Evolutionary conservation across 2,329 filamentous ascomycete species (phyloP), one percentile per base, ranked within the genome.

Genomic region (Dactylonectria estremocensis): DNA sequence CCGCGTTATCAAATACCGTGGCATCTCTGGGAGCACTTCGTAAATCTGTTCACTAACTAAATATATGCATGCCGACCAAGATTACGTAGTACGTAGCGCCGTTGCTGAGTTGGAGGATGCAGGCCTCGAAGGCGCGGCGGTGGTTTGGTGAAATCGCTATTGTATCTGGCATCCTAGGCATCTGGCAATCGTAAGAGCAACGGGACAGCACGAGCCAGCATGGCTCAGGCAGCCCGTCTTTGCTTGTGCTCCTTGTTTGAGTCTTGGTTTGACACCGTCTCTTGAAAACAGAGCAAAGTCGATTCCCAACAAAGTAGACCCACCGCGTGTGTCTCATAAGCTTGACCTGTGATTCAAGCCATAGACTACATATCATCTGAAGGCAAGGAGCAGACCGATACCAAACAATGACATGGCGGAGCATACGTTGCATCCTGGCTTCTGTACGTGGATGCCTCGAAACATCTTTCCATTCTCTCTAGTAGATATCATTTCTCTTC

Each of bases 381-480:
- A n/a, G 40, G 8, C 14, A 43, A 43, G 14, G 14, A 40, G 16
- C 16, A 8, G 14, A n/a, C 14, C 3, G 7, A n/a, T n/a, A 14
- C 40, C 7, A 5, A n/a, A 43, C 14, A 43, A 16, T 13, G 8
- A 43, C 40, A 43, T n/a, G 40, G 8, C 40, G n/a, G n/a, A 43
- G 40, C 40, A 18, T n/a, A 18, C 24, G 3, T 35, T 10, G 22
- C 18, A 7, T 52, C 20, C 10, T 31, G 16, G 7, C 16, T 20
- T 49, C 16, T 46, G 10, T 13, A 16, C 13, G 18, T 57, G 14
- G 24, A 18, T 61, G 46, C 43, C 53, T 66, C 43, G 53, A 62
- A 65, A 58, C 58, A 52, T 58, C 53, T 28, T 49, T 73, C 56
- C 69, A 76, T 73, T 76, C 69, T 70, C 63, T 76, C 73, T 74